Evolutionary conservation across 148 eudicot genomes (phyloP).

Genomic region (Cornus florida): DNA sequence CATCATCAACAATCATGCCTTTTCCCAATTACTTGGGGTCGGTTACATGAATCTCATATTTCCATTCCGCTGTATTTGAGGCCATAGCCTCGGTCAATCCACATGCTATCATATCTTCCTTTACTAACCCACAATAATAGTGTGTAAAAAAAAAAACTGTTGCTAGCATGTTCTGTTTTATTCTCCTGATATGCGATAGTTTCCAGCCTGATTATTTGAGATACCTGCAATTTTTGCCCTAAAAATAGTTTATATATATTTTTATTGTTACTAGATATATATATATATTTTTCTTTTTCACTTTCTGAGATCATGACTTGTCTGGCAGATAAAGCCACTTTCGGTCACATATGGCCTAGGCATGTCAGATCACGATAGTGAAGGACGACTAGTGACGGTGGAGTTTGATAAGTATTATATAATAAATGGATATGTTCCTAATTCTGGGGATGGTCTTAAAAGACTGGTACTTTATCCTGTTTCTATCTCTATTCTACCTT

Average conservation of each 20-base stretch:
- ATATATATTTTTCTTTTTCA: neutral
- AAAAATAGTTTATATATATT: neutral
- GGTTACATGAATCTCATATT: no score
- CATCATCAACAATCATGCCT: no score
- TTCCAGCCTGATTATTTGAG: neutral
- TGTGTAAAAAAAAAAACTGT: no score
- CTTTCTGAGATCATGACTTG: slow-evolving; percentile 7
- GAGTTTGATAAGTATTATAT: slow-evolving; percentile 84
- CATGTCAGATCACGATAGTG: slow-evolving; percentile 83
- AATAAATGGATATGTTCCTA: slow-evolving; percentile 81
- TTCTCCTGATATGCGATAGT: neutral
- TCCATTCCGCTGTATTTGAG: no score
- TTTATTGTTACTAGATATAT: neutral
- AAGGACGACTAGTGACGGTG: slow-evolving; percentile 89
- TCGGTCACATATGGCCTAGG: slow-evolving; percentile 89
- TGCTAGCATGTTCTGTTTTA: neutral
- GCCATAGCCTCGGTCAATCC: no score
- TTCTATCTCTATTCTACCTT: neutral
- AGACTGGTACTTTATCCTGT: slow-evolving; percentile 61
- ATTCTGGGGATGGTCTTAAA: slow-evolving; percentile 92
- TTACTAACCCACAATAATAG: no score
- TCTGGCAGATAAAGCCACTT: slow-evolving; percentile 74
- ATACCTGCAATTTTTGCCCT: neutral
- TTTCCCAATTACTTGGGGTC: no score
- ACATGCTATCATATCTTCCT: no score